Conservation (phyloP, 2,329 filamentous ascomycete genomes). For the Botryotinia globosa region DNA sequence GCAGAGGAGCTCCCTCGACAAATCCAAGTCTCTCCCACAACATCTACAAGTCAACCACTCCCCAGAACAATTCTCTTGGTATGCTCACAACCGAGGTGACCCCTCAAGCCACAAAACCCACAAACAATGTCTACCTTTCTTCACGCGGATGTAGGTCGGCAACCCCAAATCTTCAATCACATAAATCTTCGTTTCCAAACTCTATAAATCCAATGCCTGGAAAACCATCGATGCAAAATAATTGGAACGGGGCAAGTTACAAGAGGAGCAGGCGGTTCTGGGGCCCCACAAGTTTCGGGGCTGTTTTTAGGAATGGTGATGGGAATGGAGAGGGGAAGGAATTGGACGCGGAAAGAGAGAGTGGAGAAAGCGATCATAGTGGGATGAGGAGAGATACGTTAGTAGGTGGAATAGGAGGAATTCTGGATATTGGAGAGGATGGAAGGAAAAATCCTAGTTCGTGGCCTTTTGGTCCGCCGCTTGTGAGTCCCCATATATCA, state of each 20-base stretch:
- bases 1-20: conserved; percentile 8
- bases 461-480: conserved; percentile 25
- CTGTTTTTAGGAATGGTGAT: conserved; percentile 30
- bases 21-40: neutral
- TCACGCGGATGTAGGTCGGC: neutral
- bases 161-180: neutral
- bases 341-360: too few species aligned
- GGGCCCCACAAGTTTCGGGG: conserved; percentile 35
- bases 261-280: conserved; percentile 31
- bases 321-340: neutral
- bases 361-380: neutral
- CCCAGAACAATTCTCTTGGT: neutral
- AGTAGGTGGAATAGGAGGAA: conserved; percentile 21
- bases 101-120: neutral
- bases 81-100: too few species aligned
- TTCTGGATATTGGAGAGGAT: conserved; percentile 33
- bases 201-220: neutral
- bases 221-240: neutral
- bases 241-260: conserved; percentile 28
- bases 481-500: conserved; percentile 15
- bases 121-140: neutral
- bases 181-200: neutral
- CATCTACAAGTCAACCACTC: neutral
- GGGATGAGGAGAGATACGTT: neutral
- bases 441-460: conserved; percentile 31